Conservation (phyloP, 805 yeast genomes). For the Vanderwaltozyma tropicalis region DNA sequence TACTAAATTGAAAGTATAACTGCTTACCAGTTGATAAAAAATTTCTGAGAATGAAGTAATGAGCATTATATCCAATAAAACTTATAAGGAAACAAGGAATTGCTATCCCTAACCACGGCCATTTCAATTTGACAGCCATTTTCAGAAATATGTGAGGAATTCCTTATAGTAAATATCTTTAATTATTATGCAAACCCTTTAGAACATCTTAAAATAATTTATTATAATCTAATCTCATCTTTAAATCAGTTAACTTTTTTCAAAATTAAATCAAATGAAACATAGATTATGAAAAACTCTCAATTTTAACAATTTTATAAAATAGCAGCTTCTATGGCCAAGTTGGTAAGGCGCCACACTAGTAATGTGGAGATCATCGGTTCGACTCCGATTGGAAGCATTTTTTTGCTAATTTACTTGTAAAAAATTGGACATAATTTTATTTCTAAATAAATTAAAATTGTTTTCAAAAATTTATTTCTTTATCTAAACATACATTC, state of each 20-base stretch:
- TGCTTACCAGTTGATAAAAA: conserved; percentile 34
- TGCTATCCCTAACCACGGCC: conserved; percentile 42
- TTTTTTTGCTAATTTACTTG: no score
- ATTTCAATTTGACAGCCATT: conserved; percentile 33
- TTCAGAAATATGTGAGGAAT: background rate
- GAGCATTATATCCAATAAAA: conserved; percentile 52
- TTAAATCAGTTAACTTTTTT: no score
- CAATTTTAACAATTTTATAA: no score
- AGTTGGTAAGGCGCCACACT: conserved; percentile 83
- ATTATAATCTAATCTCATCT: no score
- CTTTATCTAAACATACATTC: no score
- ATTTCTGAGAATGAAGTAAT: conserved; percentile 42
- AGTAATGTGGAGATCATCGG: conserved; percentile 82
- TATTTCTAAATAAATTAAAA: no score
- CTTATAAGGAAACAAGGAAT: conserved; percentile 57
- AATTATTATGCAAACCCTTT: no score
- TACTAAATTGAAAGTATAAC: conserved; percentile 35
- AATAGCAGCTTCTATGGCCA: conserved; percentile 42
- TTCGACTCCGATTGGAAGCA: conserved; percentile 67
- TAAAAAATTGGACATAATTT: no score
- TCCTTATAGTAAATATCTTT: no score
- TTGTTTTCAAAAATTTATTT: no score
- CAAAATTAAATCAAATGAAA: no score
- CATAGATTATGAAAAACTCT: background rate
- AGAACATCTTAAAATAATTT: no score